Evolutionary conservation across 805 yeast species (phyloP).

Genomic region (Metschnikowia matae): DNA sequence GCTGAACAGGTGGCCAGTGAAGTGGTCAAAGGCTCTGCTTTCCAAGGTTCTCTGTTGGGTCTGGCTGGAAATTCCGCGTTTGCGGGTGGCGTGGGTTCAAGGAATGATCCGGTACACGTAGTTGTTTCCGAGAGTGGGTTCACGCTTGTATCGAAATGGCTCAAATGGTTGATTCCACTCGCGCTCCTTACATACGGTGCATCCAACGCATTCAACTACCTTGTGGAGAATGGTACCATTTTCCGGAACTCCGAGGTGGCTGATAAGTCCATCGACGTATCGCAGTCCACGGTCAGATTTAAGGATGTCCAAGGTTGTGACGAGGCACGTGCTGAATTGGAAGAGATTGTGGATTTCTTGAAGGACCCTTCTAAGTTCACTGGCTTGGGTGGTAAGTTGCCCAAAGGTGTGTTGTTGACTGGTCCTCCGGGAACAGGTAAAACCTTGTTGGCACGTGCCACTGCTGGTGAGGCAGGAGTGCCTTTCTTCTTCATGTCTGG

Average conservation of each 20-base stretch:
- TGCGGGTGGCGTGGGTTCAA: constrained; percentile 51
- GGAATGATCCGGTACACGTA: constrained; percentile 89
- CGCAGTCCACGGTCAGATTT: constrained; percentile 81
- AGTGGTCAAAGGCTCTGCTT: constrained; percentile 7
- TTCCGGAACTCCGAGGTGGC: constrained; percentile 68
- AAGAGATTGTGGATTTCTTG: constrained; percentile 95
- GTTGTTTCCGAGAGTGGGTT: constrained; percentile 81
- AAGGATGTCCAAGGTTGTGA: constrained; percentile 96
- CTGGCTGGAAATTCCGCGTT: constrained; percentile 20
- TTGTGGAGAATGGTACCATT: constrained; percentile 79
- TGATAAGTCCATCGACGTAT: constrained; percentile 78
- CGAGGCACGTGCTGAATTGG: constrained; percentile 95
- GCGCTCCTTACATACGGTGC: constrained; percentile 78
- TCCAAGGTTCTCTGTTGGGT: constrained; percentile 5
- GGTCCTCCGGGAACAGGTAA: constrained; percentile 99
- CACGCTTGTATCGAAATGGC: constrained; percentile 77
- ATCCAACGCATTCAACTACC: constrained; percentile 70
- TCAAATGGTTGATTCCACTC: constrained; percentile 81
- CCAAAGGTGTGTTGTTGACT: constrained; percentile 92
- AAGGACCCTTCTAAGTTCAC: constrained; percentile 96
- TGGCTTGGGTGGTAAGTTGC: constrained; percentile 94
- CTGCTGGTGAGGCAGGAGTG: constrained; percentile 99
- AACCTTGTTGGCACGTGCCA: constrained; percentile 92
- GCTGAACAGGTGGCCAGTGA: constrained; percentile 58
- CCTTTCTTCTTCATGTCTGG: constrained; percentile 99